phyloP scores from a whole-genome alignment of 1,284 basidiomycete species.

The Rhodotorula sp. region DNA sequence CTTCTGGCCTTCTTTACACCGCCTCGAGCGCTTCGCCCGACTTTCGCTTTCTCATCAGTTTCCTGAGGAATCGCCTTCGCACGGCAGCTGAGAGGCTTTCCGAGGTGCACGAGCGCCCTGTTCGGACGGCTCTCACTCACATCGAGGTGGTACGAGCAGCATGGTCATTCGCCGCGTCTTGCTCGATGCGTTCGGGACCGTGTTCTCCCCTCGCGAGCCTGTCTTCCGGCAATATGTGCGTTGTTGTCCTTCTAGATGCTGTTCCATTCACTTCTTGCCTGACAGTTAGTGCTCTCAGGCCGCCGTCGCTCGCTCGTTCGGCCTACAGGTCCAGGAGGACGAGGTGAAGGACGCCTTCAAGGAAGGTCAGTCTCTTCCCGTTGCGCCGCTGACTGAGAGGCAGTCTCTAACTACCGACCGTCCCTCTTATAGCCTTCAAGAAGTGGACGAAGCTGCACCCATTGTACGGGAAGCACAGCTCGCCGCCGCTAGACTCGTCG shows the following conservation, averaged over 20 bases:
- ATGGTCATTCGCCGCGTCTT: slow-evolving; percentile 26
- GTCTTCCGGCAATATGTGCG: slow-evolving; percentile 40
- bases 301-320: slow-evolving; percentile 16
- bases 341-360: slow-evolving; percentile 35
- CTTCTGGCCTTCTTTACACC: too few relatives aligned
- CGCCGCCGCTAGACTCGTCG: slow-evolving; percentile 29
- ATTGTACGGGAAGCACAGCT: slow-evolving; percentile 40
- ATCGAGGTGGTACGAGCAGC: neutral
- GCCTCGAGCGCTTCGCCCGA: too few relatives aligned
- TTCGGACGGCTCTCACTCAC: too few relatives aligned
- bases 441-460: slow-evolving; percentile 26
- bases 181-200: slow-evolving; percentile 40
- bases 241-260: too few relatives aligned
- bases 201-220: slow-evolving; percentile 37
- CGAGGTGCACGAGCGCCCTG: too few relatives aligned
- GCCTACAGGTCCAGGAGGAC: slow-evolving; percentile 25
- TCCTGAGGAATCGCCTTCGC: neutral
- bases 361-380: slow-evolving; percentile 4
- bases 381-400: fast-evolving
- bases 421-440: slow-evolving; percentile 31
- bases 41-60: too few relatives aligned
- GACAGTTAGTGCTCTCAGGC: slow-evolving; percentile 5
- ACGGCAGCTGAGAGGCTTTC: neutral
- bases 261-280: too few relatives aligned
- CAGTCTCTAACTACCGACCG: neutral